Conservation (phyloP, 495 filamentous ascomycete genomes). For the Glutinoglossum americanum region DNA sequence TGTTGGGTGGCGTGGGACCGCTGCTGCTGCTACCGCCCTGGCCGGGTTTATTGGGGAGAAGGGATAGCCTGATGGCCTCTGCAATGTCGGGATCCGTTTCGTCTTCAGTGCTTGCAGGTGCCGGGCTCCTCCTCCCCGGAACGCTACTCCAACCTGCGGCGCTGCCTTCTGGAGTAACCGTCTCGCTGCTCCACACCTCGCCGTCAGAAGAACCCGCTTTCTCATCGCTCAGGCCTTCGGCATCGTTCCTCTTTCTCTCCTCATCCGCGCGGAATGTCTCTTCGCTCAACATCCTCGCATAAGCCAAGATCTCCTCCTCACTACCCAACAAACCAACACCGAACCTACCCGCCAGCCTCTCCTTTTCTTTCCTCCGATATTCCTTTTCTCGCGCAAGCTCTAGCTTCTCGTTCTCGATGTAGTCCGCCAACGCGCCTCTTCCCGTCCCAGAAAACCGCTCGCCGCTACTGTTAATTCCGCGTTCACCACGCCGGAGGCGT, state of each 20-base stretch:
- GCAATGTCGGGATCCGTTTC: constrained; percentile 37
- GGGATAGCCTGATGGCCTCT: constrained; percentile 13
- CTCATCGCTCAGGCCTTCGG: background rate
- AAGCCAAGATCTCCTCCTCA: constrained; percentile 76
- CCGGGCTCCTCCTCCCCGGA: constrained; percentile 9
- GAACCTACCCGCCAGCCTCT: constrained; percentile 53
- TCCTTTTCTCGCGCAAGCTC: constrained; percentile 61
- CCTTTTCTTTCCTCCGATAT: constrained; percentile 35
- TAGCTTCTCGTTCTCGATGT: constrained; percentile 59
- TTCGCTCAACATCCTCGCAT: constrained; percentile 72
- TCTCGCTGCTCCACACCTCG: constrained; percentile 20
- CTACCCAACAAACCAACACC: constrained; percentile 59
- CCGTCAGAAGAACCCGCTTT: constrained; percentile 12
- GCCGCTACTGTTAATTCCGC: constrained; percentile 32
- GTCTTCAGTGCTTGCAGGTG: constrained; percentile 17
- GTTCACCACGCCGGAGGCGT: constrained; percentile 33
- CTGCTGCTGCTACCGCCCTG: constrained; percentile 9
- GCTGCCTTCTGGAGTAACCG: constrained; percentile 28
- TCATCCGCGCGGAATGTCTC: constrained; percentile 47
- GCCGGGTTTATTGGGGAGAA: constrained; percentile 15
- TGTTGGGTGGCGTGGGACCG: background rate
- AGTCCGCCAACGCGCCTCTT: constrained; percentile 44
- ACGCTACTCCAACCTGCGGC: constrained; percentile 19
- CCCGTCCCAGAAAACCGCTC: constrained; percentile 36
- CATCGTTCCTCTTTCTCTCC: constrained; percentile 32